Evolutionary conservation across 1,284 basidiomycete genomes (phyloP).

Genomic region (Marasmius sp.): DNA sequence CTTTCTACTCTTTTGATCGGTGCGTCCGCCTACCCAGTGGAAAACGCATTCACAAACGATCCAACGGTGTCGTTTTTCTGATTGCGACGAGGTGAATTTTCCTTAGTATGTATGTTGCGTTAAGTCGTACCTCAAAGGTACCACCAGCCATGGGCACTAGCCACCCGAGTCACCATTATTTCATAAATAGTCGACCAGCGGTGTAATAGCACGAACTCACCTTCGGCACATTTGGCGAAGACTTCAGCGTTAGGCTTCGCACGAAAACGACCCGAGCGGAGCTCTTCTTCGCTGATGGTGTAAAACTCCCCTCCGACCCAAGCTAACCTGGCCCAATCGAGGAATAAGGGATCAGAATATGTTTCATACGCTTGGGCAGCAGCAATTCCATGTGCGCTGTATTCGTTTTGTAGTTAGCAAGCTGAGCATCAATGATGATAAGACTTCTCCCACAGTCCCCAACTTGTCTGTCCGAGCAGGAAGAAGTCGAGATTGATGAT

Average conservation of each 20-base stretch:
- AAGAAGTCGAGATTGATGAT: neutral
- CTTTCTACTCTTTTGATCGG: no score
- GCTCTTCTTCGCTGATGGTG: neutral
- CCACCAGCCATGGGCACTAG: slow-evolving; percentile 4
- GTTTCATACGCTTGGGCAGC: neutral
- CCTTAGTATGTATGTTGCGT: neutral
- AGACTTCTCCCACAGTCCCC: neutral
- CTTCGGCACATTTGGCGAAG: neutral
- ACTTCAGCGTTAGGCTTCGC: neutral
- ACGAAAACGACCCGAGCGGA: neutral
- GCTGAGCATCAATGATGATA: neutral
- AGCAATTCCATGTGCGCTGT: neutral
- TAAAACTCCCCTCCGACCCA: neutral
- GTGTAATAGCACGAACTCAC: neutral
- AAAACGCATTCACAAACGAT: neutral
- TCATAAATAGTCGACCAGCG: neutral
- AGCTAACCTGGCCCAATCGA: neutral
- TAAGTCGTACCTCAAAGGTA: neutral
- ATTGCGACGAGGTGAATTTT: neutral
- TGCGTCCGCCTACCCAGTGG: no score
- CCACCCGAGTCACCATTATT: neutral
- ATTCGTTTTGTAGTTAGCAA: neutral
- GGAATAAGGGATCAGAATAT: neutral
- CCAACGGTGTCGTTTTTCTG: no score
- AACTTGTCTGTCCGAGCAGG: neutral